Evolutionary conservation across 1,284 basidiomycete species (phyloP).

Genomic region (Ustilago nuda): DNA sequence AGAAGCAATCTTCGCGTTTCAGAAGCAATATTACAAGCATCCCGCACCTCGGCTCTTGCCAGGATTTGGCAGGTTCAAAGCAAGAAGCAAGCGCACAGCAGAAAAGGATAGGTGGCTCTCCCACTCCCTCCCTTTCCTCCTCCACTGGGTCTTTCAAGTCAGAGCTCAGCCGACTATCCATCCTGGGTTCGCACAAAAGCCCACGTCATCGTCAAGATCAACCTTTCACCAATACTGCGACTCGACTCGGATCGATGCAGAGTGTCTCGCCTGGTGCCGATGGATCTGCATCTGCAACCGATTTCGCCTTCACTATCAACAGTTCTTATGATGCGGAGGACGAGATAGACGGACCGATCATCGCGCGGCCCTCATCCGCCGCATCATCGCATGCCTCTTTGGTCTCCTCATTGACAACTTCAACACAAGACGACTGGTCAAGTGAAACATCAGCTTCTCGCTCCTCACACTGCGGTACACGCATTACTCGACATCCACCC

Average conservation of each 20-base stretch:
- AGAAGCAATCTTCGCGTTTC: conserved; percentile 31
- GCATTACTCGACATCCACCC: conserved; percentile 18
- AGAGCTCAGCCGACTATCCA: conserved; percentile 24
- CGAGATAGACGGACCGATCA: conserved; percentile 30
- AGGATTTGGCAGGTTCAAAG: conserved; percentile 8
- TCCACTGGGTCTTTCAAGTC: conserved; percentile 37
- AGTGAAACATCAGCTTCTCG: conserved; percentile 22
- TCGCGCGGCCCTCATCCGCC: conserved; percentile 39
- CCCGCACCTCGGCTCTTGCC: conserved; percentile 12
- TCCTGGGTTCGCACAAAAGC: conserved; percentile 25
- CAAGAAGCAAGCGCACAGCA: neutral
- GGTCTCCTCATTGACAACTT: conserved; percentile 26
- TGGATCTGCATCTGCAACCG: neutral
- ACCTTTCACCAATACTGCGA: conserved; percentile 6
- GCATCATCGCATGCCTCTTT: conserved; percentile 34
- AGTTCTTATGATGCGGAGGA: neutral
- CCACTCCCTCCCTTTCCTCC: conserved; percentile 25
- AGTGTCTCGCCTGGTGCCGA: conserved; percentile 17
- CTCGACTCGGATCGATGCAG: conserved; percentile 6
- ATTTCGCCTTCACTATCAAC: neutral
- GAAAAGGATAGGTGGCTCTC: conserved; percentile 18
- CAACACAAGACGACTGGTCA: conserved; percentile 29
- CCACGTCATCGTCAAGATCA: conserved; percentile 22
- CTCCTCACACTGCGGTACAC: conserved; percentile 20
- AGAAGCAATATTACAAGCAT: conserved; percentile 8